These are phyloP conservation scores for Aspergillus sp. DNA, from an alignment of 2,329 filamentous ascomycete genomes.

Conservation along the genomic window DNA sequence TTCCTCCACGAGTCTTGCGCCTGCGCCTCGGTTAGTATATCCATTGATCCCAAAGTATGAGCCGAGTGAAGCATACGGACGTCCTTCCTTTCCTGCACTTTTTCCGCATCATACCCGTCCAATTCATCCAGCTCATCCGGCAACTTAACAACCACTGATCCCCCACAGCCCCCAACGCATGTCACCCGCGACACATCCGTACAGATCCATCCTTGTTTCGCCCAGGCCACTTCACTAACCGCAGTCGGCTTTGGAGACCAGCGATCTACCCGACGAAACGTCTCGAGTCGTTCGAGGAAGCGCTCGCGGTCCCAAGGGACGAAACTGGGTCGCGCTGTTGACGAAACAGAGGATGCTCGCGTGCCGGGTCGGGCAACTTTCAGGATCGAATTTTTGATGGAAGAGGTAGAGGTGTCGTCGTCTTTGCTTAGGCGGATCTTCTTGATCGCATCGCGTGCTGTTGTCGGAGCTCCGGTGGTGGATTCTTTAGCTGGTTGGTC, in stretches of 20 bases:
- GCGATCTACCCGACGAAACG: conserved; percentile 82
- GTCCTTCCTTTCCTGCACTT: conserved; percentile 36
- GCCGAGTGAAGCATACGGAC: conserved; percentile 29
- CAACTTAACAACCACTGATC: conserved; percentile 75
- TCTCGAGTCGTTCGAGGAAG: conserved; percentile 73
- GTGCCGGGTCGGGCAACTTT: conserved; percentile 21
- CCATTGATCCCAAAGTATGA: neutral
- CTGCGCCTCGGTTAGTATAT: conserved; percentile 21
- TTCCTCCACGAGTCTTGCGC: conserved; percentile 64
- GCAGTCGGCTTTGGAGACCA: conserved; percentile 89
- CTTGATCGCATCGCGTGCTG: conserved; percentile 27
- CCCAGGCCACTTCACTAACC: conserved; percentile 89
- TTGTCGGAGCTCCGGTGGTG: conserved; percentile 11
- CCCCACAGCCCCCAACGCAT: conserved; percentile 73
- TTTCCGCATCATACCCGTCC: conserved; percentile 39
- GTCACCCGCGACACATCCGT: conserved; percentile 74
- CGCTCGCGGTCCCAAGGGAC: conserved; percentile 78
- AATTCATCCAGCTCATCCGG: conserved; percentile 56
- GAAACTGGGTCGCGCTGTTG: conserved; percentile 57
- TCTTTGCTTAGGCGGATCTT: conserved; percentile 26
- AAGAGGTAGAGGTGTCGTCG: conserved; percentile 13
- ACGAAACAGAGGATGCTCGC: conserved; percentile 25
- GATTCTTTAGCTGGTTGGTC: conserved; percentile 14
- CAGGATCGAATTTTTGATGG: conserved; percentile 19
- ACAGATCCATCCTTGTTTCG: conserved; percentile 86